Percentiles rank a stretch among this genome's conserved stretches.
These are phyloP conservation scores for Sporisorium exsertum DNA, from an alignment of 1,284 basidiomycete species.

Conservation along the genomic window DNA sequence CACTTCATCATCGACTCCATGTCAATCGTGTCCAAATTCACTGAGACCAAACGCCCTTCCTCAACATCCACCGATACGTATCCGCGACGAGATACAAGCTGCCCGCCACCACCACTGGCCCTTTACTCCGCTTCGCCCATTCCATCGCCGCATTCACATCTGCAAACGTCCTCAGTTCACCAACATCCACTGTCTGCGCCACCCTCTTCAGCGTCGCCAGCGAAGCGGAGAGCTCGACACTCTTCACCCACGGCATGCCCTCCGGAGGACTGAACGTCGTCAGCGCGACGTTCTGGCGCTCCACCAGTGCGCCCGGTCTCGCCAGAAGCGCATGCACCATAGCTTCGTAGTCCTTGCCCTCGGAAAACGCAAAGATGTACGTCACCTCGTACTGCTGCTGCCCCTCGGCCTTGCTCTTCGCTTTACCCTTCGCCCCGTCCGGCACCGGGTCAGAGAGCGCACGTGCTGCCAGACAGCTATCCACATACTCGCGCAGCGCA, in stretches of 20 bases:
- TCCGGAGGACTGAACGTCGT: constrained; percentile 64
- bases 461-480: constrained; percentile 56
- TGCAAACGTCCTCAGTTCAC: constrained; percentile 22
- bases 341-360: constrained; percentile 57
- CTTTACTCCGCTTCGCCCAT: constrained; percentile 26
- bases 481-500: constrained; percentile 80
- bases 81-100: constrained; percentile 66
- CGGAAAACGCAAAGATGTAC: constrained; percentile 63
- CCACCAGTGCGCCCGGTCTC: constrained; percentile 4
- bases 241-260: constrained; percentile 67
- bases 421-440: background rate
- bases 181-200: constrained; percentile 13
- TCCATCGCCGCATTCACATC: constrained; percentile 33
- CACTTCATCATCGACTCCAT: background rate
- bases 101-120: constrained; percentile 59
- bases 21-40: background rate
- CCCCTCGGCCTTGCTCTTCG: background rate
- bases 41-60: constrained; percentile 6
- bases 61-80: constrained; percentile 43
- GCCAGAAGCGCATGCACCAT: constrained; percentile 55
- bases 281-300: constrained; percentile 54
- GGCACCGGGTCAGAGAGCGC: constrained; percentile 1
- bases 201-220: constrained; percentile 15
- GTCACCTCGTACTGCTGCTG: constrained; percentile 29
- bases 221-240: constrained; percentile 24